Evolutionary conservation across 441 rosid species (phyloP).

Genomic region (Flueggea neowawraea): DNA sequence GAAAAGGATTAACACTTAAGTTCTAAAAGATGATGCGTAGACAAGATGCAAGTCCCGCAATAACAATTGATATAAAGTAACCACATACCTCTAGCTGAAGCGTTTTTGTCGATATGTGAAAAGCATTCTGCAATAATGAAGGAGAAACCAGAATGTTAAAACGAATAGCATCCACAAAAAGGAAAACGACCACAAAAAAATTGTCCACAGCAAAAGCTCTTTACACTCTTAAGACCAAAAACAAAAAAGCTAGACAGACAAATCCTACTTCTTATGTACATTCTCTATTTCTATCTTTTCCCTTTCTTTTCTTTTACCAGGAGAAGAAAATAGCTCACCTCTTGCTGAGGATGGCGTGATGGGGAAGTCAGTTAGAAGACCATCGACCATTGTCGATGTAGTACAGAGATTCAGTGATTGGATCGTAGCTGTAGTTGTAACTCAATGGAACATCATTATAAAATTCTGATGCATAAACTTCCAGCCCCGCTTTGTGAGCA

Average conservation of each 20-base stretch:
- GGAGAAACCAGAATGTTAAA: conserved; percentile 22
- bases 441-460: conserved; percentile 61
- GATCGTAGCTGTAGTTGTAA: conserved; percentile 83
- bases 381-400: conserved; percentile 87
- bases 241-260: no score
- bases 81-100: conserved; percentile 48
- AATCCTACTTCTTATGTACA: no score
- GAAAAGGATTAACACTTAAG: no score
- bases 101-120: conserved; percentile 53
- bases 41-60: not conserved
- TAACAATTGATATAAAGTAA: conserved; percentile 1
- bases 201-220: no score
- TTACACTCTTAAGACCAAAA: no score
- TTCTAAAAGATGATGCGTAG: not conserved
- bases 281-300: no score
- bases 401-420: conserved; percentile 55
- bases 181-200: not conserved
- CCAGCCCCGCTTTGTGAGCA: conserved; percentile 83
- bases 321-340: conserved; percentile 35
- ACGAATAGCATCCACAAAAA: no score
- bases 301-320: no score
- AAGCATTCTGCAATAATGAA: conserved; percentile 62
- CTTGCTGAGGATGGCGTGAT: conserved; percentile 67
- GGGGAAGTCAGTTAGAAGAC: conserved; percentile 87
- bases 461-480: conserved; percentile 78